A percentile compares a stretch with the other conserved stretches of the same genome.
Conservation (phyloP, 2,329 filamentous ascomycete genomes). For the Pyricularia pennisetigena region DNA sequence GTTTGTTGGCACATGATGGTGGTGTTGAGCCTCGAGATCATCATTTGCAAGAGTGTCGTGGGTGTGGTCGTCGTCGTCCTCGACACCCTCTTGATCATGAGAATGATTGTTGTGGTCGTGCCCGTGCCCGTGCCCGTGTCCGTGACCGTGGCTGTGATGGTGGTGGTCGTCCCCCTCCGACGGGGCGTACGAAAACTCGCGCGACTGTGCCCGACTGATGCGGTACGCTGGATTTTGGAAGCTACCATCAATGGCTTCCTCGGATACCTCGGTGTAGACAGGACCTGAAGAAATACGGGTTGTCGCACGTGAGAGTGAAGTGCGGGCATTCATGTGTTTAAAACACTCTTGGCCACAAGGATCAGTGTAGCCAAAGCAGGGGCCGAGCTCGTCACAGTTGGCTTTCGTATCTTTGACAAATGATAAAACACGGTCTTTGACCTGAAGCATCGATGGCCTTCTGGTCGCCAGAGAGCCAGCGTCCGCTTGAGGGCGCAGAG, state of each 20-base stretch:
- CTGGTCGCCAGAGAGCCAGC: slow-evolving; percentile 19
- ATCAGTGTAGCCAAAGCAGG: slow-evolving; percentile 55
- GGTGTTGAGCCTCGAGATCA: slow-evolving; percentile 53
- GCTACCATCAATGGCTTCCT: slow-evolving; percentile 16
- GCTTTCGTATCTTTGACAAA: slow-evolving; percentile 56
- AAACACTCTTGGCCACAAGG: slow-evolving; percentile 58
- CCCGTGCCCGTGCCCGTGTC: slow-evolving; percentile 7
- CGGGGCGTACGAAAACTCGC: slow-evolving; percentile 7
- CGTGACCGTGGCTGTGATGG: slow-evolving; percentile 9
- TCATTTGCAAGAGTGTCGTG: slow-evolving; percentile 11
- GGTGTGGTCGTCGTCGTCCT: slow-evolving; percentile 10
- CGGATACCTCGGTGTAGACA: slow-evolving; percentile 17
- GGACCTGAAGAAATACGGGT: slow-evolving; percentile 18
- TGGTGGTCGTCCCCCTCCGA: slow-evolving; percentile 9
- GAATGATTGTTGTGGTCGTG: slow-evolving; percentile 8
- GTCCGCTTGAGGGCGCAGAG: slow-evolving; percentile 5
- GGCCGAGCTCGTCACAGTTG: slow-evolving; percentile 50
- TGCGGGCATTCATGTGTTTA: slow-evolving; percentile 40
- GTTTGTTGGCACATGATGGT: slow-evolving; percentile 92
- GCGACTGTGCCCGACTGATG: slow-evolving; percentile 28
- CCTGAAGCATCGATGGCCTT: slow-evolving; percentile 42
- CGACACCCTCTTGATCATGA: not conserved
- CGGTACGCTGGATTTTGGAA: slow-evolving; percentile 22
- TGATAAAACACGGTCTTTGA: slow-evolving; percentile 49
- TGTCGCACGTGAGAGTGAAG: slow-evolving; percentile 26